Percentiles rank a stretch among this genome's conserved stretches.
Evolutionary conservation across 2,329 filamentous ascomycete genomes (phyloP).

Genomic region (Chrysoporthe deuterocubensis): DNA sequence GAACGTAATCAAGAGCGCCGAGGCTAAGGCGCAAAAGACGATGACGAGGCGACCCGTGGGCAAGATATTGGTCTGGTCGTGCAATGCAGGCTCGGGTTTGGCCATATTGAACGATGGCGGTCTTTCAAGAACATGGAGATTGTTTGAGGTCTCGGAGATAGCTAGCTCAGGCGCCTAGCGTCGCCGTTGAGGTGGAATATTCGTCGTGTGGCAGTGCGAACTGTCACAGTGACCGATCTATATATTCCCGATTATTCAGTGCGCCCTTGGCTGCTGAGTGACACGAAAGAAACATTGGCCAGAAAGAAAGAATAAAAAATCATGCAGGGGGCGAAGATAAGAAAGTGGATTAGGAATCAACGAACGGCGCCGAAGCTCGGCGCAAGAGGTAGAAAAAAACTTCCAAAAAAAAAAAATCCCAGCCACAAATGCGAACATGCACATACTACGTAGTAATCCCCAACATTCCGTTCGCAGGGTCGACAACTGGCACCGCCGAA

Average conservation of each 20-base stretch:
- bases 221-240: too few relatives aligned
- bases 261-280: background rate
- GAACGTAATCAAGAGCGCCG: constrained; percentile 58
- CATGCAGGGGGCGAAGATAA: background rate
- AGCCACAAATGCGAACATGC: background rate
- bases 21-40: constrained; percentile 56
- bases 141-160: background rate
- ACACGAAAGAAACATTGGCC: background rate
- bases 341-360: background rate
- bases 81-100: constrained; percentile 30
- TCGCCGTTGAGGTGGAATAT: background rate
- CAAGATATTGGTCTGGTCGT: constrained; percentile 62
- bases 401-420: background rate
- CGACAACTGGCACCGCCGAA: constrained; percentile 2
- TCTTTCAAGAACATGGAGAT: background rate
- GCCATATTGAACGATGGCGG: constrained; percentile 18
- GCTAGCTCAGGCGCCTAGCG: background rate
- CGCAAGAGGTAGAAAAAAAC: background rate
- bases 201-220: background rate
- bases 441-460: background rate
- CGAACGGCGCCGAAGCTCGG: too few relatives aligned
- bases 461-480: background rate
- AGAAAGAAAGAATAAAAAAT: background rate
- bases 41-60: constrained; percentile 52
- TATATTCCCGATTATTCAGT: background rate